Conservation (phyloP, 2,329 filamentous ascomycete species). For the Phaeosphaeriaceae sp. region DNA sequence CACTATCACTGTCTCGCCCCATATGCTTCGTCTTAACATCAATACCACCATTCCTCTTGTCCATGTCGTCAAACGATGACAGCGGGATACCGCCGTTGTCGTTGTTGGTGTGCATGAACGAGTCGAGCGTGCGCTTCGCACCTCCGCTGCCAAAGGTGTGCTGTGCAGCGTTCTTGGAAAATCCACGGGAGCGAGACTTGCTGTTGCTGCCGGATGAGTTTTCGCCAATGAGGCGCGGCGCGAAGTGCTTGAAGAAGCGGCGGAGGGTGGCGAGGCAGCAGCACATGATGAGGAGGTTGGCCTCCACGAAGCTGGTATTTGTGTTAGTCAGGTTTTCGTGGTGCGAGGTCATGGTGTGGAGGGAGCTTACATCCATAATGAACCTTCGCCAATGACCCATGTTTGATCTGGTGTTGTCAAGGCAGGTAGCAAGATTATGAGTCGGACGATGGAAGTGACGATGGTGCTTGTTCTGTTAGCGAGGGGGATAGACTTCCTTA, state of each 20-base stretch:
- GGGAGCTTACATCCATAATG: slow-evolving; percentile 19
- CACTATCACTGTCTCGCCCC: slow-evolving; percentile 18
- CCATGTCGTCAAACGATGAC: not conserved
- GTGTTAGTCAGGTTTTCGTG: not conserved
- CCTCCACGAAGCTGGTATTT: slow-evolving; percentile 44
- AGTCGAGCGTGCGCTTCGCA: slow-evolving; percentile 20
- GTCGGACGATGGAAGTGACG: slow-evolving; percentile 20
- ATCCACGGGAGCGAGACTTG: slow-evolving; percentile 4
- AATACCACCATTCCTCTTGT: not conserved
- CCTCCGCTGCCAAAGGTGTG: slow-evolving; percentile 16
- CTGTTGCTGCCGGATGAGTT: slow-evolving; percentile 3
- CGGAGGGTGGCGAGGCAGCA: slow-evolving; percentile 51
- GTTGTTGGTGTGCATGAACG: slow-evolving; percentile 20
- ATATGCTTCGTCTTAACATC: slow-evolving; percentile 4
- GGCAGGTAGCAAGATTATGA: slow-evolving; percentile 19
- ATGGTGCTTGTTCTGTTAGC: slow-evolving; percentile 15
- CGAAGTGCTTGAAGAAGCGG: slow-evolving; percentile 50
- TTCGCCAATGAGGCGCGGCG: slow-evolving; percentile 32
- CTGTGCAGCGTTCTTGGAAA: slow-evolving; percentile 4
- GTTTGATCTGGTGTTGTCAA: slow-evolving; percentile 20
- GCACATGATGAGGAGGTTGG: slow-evolving; percentile 53
- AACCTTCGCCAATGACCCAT: slow-evolving; percentile 18
- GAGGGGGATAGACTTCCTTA: not conserved
- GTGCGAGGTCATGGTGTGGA: not conserved
- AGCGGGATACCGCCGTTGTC: slow-evolving; percentile 15